Percentiles rank a stretch among this genome's conserved stretches.
Evolutionary conservation across 768 basidiomycete genomes (phyloP).

Genomic region (Chlorophyllum brunneum): DNA sequence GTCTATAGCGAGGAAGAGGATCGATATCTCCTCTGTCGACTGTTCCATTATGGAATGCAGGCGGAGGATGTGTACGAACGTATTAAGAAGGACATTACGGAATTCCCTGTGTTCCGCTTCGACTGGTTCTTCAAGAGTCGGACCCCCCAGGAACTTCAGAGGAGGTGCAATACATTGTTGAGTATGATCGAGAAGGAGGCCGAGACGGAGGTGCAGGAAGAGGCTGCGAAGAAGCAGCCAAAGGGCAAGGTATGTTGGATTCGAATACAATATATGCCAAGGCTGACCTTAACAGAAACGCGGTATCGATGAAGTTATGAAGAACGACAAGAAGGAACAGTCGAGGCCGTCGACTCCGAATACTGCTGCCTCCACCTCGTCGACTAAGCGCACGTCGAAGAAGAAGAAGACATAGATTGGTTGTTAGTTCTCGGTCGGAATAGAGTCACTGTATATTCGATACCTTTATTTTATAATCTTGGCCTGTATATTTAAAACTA

Average conservation of each 20-base stretch:
- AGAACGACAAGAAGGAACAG: conserved; percentile 40
- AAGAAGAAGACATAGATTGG: conserved; percentile 55
- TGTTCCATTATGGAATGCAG: conserved; percentile 88
- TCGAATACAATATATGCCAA: neutral
- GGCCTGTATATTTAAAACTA: too few relatives aligned
- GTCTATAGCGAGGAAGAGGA: conserved; percentile 97
- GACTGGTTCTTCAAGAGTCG: conserved; percentile 99
- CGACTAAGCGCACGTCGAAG: conserved; percentile 59
- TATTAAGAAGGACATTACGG: conserved; percentile 94
- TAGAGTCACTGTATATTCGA: too few relatives aligned
- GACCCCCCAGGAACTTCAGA: conserved; percentile 81
- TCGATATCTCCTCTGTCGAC: conserved; percentile 85
- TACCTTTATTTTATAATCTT: neutral
- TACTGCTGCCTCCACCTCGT: conserved; percentile 33
- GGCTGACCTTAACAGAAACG: conserved; percentile 49
- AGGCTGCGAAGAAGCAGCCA: conserved; percentile 55
- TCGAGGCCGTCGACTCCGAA: conserved; percentile 60
- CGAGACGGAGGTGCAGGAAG: conserved; percentile 61
- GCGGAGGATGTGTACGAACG: conserved; percentile 88
- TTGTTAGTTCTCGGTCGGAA: too few relatives aligned
- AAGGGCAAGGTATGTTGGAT: conserved; percentile 58
- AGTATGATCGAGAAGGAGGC: conserved; percentile 94
- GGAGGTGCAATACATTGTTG: conserved; percentile 84
- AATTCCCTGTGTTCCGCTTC: conserved; percentile 96
- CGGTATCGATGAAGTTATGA: conserved; percentile 62